A percentile compares a stretch with the other conserved stretches of the same genome.
These are phyloP conservation scores for Seminavis robusta DNA, from an alignment of 108 stramenopile genomes.

Conservation along the genomic window DNA sequence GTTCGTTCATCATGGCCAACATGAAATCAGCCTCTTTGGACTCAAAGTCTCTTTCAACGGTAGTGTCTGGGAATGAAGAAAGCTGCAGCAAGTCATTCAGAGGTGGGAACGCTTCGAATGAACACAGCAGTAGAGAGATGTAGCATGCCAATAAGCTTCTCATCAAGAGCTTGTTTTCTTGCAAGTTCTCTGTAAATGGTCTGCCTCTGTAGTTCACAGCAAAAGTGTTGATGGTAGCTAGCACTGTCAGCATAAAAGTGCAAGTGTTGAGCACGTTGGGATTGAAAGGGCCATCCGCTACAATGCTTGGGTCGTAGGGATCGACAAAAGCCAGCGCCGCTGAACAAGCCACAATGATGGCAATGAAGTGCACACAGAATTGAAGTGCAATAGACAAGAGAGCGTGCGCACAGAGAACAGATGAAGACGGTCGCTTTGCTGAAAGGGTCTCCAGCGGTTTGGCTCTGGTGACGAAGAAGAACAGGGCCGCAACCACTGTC, in stretches of 20 bases:
- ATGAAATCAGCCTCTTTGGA: neutral
- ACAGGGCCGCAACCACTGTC: conserved; percentile 82
- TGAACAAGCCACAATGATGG: conserved; percentile 56
- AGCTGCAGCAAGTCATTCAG: conserved; percentile 82
- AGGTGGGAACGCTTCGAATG: conserved; percentile 72
- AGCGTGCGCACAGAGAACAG: conserved; percentile 78
- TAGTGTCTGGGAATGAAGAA: conserved; percentile 46
- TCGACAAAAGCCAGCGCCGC: conserved; percentile 65
- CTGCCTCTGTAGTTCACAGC: conserved; percentile 94
- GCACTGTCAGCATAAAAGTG: conserved; percentile 80
- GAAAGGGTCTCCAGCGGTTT: conserved; percentile 86
- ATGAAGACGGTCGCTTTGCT: conserved; percentile 68
- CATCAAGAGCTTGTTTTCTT: conserved; percentile 74
- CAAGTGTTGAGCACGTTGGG: conserved; percentile 93
- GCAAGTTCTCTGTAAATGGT: conserved; percentile 89
- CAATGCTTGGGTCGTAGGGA: conserved; percentile 70
- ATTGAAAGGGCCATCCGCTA: conserved; percentile 93
- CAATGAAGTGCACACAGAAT: conserved; percentile 78
- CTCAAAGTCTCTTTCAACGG: conserved; percentile 4
- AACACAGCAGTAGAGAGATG: conserved; percentile 50
- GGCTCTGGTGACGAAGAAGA: conserved; percentile 90
- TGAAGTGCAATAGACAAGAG: conserved; percentile 79
- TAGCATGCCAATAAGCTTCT: conserved; percentile 67
- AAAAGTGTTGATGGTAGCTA: conserved; percentile 92
- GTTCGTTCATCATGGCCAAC: too few species aligned